Evolutionary conservation across 768 basidiomycete species (phyloP).

Genomic region (Suillus discolor): DNA sequence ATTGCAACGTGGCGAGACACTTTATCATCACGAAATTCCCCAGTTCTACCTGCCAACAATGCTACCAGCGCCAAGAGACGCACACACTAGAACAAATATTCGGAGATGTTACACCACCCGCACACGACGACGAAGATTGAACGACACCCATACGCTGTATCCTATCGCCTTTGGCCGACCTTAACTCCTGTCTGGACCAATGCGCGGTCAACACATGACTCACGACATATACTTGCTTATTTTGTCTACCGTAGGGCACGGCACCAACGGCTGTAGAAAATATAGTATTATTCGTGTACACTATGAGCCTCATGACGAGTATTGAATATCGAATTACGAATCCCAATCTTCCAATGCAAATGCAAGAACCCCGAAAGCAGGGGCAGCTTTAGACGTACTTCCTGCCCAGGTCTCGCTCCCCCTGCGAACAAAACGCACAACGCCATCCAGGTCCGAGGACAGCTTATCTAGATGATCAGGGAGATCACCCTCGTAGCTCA

Average conservation of each 20-base stretch:
- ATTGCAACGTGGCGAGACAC: background rate
- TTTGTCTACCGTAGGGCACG: no score
- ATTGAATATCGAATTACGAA: slow-evolving; percentile 18
- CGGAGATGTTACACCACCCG: no score
- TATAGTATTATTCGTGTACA: background rate
- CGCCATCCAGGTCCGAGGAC: slow-evolving; percentile 67
- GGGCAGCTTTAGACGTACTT: slow-evolving; percentile 58
- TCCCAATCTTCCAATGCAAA: slow-evolving; percentile 86
- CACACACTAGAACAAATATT: no score
- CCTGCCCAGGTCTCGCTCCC: slow-evolving; percentile 71
- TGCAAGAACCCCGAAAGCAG: slow-evolving; percentile 70
- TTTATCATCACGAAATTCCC: background rate
- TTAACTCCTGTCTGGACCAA: no score
- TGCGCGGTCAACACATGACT: no score
- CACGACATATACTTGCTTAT: no score
- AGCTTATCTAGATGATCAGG: slow-evolving; percentile 59
- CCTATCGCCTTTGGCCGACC: no score
- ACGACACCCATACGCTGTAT: no score
- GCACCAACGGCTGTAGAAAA: background rate
- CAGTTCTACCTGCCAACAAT: no score
- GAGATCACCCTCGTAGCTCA: slow-evolving; percentile 47
- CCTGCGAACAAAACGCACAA: slow-evolving; percentile 68
- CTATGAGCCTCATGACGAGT: background rate
- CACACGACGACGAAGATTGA: no score
- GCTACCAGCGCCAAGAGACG: no score